Evolutionary conservation across 139 green algal species (phyloP).

Genomic region (Dunaliella primolecta): DNA sequence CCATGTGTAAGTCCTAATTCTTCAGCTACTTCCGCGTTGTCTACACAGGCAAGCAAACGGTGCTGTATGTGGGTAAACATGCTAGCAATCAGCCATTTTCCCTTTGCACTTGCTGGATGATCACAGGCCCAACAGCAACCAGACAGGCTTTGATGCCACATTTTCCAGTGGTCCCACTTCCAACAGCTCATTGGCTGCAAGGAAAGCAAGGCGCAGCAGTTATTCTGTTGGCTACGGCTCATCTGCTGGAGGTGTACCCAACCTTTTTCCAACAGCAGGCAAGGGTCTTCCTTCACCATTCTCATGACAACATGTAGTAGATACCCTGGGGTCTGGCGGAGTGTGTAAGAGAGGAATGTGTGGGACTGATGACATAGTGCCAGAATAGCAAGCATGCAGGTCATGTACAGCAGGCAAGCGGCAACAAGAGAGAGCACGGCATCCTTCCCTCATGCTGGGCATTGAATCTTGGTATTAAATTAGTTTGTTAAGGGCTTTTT

Average conservation of each 20-base stretch:
- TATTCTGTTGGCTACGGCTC: conserved; percentile 1
- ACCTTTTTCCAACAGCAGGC: background rate
- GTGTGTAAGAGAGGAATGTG: too few relatives aligned
- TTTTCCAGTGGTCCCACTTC: background rate
- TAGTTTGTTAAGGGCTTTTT: too few relatives aligned
- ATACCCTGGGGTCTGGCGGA: background rate
- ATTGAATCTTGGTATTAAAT: too few relatives aligned
- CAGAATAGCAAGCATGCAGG: too few relatives aligned
- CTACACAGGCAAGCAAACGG: too few relatives aligned
- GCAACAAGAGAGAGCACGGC: background rate
- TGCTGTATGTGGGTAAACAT: too few relatives aligned
- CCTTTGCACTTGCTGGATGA: too few relatives aligned
- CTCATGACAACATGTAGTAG: background rate
- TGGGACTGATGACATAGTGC: too few relatives aligned
- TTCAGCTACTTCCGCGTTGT: too few relatives aligned
- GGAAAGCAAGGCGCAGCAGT: conserved; percentile 8
- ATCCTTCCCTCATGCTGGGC: background rate
- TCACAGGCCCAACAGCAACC: too few relatives aligned
- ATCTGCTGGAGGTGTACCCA: background rate
- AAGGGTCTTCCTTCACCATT: background rate
- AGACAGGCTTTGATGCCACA: background rate
- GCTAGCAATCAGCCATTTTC: too few relatives aligned
- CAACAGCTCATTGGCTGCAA: background rate
- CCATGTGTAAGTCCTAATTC: too few relatives aligned
- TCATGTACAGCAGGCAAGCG: background rate